A percentile compares a stretch with the other conserved stretches of the same genome.
Evolutionary conservation across 106 monocot genomes (phyloP).

Genomic region (Amphibolis antarctica): DNA sequence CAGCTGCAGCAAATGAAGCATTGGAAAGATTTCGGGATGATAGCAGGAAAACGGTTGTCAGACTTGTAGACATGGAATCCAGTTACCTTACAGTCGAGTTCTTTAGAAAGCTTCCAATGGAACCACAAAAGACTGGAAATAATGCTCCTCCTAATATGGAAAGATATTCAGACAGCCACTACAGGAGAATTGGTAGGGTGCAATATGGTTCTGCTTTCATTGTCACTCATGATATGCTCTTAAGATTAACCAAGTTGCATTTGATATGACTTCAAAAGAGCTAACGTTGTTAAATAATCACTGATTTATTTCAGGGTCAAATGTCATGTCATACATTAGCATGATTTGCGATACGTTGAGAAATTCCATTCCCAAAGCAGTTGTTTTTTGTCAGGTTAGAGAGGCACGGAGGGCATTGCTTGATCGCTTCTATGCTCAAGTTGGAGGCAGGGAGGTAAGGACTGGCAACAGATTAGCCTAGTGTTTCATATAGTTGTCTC

Average conservation of each 20-base stretch:
- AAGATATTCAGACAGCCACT: constrained; percentile 44
- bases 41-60: constrained; percentile 61
- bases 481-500: not conserved
- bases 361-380: constrained; percentile 74
- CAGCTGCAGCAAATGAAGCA: constrained; percentile 78
- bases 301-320: constrained; percentile 43
- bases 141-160: constrained; percentile 17
- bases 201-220: not conserved
- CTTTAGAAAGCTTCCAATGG: constrained; percentile 77
- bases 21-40: constrained; percentile 89
- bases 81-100: constrained; percentile 88
- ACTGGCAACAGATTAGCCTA: not conserved
- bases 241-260: not conserved
- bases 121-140: constrained; percentile 54
- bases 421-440: constrained; percentile 71
- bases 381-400: constrained; percentile 76
- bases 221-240: not conserved
- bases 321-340: constrained; percentile 67
- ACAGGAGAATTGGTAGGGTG: constrained; percentile 63
- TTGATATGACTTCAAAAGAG: not conserved
- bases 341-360: constrained; percentile 79
- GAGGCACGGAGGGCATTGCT: constrained; percentile 69
- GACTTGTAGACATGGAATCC: constrained; percentile 87
- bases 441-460: constrained; percentile 66
- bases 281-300: too few relatives aligned